These are phyloP conservation scores for Pichia sp. DNA, from an alignment of 1,139 yeast species.

Conservation along the genomic window DNA sequence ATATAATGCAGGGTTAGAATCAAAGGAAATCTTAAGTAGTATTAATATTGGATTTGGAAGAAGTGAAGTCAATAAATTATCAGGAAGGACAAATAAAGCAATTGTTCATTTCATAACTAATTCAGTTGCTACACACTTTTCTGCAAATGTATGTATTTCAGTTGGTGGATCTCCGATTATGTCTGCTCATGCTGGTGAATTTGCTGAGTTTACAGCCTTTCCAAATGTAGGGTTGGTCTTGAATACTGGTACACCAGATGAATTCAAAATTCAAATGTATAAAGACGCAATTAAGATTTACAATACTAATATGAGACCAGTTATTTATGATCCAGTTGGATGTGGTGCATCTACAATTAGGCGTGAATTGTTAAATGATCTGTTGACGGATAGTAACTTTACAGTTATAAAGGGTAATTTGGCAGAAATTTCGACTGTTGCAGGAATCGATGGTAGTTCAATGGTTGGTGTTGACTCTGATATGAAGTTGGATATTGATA, in stretches of 20 bases:
- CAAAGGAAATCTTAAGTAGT: conserved; percentile 8
- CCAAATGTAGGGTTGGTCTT: conserved; percentile 53
- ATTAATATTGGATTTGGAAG: conserved; percentile 9
- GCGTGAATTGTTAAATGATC: conserved; percentile 37
- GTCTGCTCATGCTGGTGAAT: conserved; percentile 76
- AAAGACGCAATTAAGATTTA: conserved; percentile 52
- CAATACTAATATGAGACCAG: conserved; percentile 50
- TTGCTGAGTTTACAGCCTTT: conserved; percentile 52
- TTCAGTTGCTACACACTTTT: conserved; percentile 79
- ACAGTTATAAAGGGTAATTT: conserved; percentile 80
- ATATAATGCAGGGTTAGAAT: conserved; percentile 39
- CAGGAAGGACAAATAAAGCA: conserved; percentile 33
- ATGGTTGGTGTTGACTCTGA: conserved; percentile 77
- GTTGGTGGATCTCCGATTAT: conserved; percentile 85
- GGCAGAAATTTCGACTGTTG: conserved; percentile 63
- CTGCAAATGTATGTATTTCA: conserved; percentile 85
- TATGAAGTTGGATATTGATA: conserved; percentile 28
- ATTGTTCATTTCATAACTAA: conserved; percentile 86
- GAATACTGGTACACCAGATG: conserved; percentile 67
- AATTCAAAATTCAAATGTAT: conserved; percentile 36
- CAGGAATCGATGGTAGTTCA: conserved; percentile 40
- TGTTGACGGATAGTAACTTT: conserved; percentile 54
- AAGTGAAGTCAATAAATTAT: background rate
- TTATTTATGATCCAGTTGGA: conserved; percentile 88
- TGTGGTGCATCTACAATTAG: conserved; percentile 75